phyloP scores from a whole-genome alignment of 164 flowering plant species.

The Warburgia ugandensis region DNA sequence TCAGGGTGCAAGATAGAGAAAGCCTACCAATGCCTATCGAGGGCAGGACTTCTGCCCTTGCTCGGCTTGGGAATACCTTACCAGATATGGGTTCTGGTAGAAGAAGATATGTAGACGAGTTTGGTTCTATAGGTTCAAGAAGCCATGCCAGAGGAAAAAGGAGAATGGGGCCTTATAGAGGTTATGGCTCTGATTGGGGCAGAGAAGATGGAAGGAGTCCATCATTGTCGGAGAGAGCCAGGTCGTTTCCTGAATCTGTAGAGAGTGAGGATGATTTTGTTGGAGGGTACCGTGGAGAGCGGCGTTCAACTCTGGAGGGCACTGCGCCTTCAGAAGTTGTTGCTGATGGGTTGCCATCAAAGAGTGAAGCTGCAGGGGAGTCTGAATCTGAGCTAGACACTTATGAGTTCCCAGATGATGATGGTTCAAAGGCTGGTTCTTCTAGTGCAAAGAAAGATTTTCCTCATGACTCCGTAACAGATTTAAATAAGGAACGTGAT shows the following conservation, averaged over 20 bases:
- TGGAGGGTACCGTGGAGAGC: slow-evolving; percentile 27
- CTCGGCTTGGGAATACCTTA: slow-evolving; percentile 38
- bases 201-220: slow-evolving; percentile 47
- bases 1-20: slow-evolving; percentile 36
- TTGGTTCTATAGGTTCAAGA: slow-evolving; percentile 22
- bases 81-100: slow-evolving; percentile 37
- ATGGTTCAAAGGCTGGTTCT: slow-evolving; percentile 21
- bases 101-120: slow-evolving; percentile 42
- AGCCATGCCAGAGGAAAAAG: slow-evolving; percentile 42
- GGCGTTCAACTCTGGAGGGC: slow-evolving; percentile 21
- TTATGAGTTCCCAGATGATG: slow-evolving; percentile 19
- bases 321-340: slow-evolving; percentile 18
- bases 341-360: slow-evolving; percentile 19
- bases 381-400: slow-evolving; percentile 29
- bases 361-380: slow-evolving; percentile 22
- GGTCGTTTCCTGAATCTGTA: slow-evolving; percentile 23
- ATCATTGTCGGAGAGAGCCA: slow-evolving; percentile 35
- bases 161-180: slow-evolving; percentile 33
- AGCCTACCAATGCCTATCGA: slow-evolving; percentile 25
- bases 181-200: slow-evolving; percentile 36
- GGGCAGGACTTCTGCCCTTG: slow-evolving; percentile 41
- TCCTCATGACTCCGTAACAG: slow-evolving; percentile 19
- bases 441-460: slow-evolving; percentile 22
- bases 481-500: slow-evolving; percentile 27
- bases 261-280: slow-evolving; percentile 34